Evolutionary conservation across 176 grass and related monocot genomes (phyloP), one percentile per base, ranked within the genome.

Genomic region (Chloris gayana): DNA sequence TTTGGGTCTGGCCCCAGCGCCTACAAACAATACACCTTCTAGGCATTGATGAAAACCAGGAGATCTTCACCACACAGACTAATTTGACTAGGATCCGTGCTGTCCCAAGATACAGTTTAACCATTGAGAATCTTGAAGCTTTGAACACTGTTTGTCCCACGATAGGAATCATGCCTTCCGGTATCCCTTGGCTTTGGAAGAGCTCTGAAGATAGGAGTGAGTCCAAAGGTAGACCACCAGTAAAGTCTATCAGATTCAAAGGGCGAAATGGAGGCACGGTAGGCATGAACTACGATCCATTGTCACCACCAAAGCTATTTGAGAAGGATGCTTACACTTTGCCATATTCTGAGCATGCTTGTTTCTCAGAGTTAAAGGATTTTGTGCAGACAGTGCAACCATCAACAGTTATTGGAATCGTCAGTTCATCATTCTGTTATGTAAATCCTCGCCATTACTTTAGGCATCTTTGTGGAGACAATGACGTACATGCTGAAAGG

Each of bases 1-100:
- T 97, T 68, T 92, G 94, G 87, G 94, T 97, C 61, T 97, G 91
- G 91, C 94, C 91, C 57, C 87, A 97, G 77, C 85, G 89, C 62
- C 87, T 97, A 78, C 87, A 78, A 57, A 94, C 85, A 59, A 83
- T 94, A 50, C 89, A 97, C 70, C 87, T 92, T 87, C 80, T 97
- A 53, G 94, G 94, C 29, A 84, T 90, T 46, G 87, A 94, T 72
- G 70, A 85, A 38, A 89, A 78, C 79, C 59, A 19, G 0, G 73
- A 89, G 18, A 88, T 92, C 77, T 97, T 97, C 73, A 94, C 89
- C 75, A 97, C 95, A 7, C 82, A 91, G 50, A 92, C 89, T 60
- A 90, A 78, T 81, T 59, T 89, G 77, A 92, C 89, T 68, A 87
- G 87, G 70, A 34, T 97, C 5, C 89, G 91, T 34, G 92, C 89